A percentile compares a stretch with the other conserved stretches of the same genome.
Evolutionary conservation across 2,329 filamentous ascomycete genomes (phyloP).

Genomic region (Teratosphaeria gauchensis): DNA sequence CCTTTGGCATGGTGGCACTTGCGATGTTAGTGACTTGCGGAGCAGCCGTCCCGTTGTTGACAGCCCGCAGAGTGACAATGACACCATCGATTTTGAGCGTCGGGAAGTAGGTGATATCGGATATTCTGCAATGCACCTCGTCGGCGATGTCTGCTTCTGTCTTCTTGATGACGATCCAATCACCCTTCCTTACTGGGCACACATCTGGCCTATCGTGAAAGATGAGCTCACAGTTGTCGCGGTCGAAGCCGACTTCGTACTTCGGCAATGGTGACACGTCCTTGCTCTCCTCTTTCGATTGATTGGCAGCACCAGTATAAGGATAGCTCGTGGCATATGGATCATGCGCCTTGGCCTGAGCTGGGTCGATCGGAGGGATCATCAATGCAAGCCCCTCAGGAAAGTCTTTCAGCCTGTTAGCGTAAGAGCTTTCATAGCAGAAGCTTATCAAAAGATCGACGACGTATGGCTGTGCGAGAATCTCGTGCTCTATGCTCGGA

Average conservation of each 20-base stretch:
- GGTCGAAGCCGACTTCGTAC: constrained; percentile 25
- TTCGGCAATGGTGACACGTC: neutral
- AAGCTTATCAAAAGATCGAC: constrained; percentile 79
- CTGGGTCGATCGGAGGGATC: constrained; percentile 34
- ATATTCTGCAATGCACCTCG: constrained; percentile 42
- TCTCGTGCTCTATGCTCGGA: constrained; percentile 75
- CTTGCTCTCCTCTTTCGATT: neutral
- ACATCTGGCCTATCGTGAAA: constrained; percentile 21
- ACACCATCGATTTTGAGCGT: constrained; percentile 29
- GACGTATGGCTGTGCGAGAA: constrained; percentile 66
- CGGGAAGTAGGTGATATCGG: constrained; percentile 36
- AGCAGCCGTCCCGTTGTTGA: neutral
- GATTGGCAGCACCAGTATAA: neutral
- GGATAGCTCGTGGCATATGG: neutral
- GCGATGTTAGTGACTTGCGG: neutral
- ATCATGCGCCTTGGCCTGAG: neutral
- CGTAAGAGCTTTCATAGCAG: constrained; percentile 54
- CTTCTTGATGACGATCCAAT: constrained; percentile 41
- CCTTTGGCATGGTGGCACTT: neutral
- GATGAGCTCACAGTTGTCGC: constrained; percentile 31
- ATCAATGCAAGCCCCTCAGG: constrained; percentile 48
- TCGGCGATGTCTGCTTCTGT: constrained; percentile 2
- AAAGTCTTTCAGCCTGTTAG: constrained; percentile 40
- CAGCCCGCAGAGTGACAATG: constrained; percentile 1
- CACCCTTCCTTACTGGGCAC: constrained; percentile 36